These are phyloP conservation scores for Phytopythium aichiense DNA, from an alignment of 352 stramenopile genomes.

Conservation along the genomic window DNA sequence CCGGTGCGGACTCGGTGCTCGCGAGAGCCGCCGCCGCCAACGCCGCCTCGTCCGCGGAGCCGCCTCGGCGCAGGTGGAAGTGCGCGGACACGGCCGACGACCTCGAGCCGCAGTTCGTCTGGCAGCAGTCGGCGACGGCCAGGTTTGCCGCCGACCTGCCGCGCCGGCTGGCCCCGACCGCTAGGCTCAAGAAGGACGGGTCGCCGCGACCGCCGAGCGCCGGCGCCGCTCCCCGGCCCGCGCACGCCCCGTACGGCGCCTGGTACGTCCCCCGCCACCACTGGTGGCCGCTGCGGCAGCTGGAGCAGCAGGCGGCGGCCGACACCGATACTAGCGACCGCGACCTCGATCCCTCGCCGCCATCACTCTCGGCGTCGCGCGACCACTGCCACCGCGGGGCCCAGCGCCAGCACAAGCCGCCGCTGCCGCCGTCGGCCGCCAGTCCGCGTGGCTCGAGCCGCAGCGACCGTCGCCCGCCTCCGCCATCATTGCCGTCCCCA, in stretches of 20 bases:
- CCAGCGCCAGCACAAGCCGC: constrained; percentile 29
- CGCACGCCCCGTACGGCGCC: constrained; percentile 35
- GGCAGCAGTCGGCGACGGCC: constrained; percentile 40
- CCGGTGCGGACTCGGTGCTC: constrained; percentile 1
- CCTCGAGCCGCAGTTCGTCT: constrained; percentile 27
- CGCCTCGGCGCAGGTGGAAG: background rate
- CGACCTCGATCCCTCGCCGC: constrained; percentile 10
- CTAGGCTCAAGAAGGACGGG: background rate
- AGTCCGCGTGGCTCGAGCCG: background rate
- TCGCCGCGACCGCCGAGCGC: background rate
- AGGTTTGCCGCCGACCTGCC: constrained; percentile 37
- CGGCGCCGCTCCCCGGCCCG: background rate
- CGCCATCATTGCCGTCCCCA: background rate
- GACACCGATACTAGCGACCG: constrained; percentile 7
- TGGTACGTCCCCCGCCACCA: constrained; percentile 54
- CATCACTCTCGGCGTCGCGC: background rate
- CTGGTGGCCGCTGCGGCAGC: constrained; percentile 45
- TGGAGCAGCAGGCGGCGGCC: constrained; percentile 25
- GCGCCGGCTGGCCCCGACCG: constrained; percentile 6
- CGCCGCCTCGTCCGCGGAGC: background rate
- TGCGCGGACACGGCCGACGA: background rate
- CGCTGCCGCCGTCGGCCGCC: constrained; percentile 8
- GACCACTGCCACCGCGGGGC: constrained; percentile 20
- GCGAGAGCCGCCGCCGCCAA: background rate
- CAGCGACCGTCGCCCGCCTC: background rate